A percentile compares a stretch with the other conserved stretches of the same genome.
Conservation (phyloP, 139 green algal genomes). For the Tetradesmus obliquus region DNA sequence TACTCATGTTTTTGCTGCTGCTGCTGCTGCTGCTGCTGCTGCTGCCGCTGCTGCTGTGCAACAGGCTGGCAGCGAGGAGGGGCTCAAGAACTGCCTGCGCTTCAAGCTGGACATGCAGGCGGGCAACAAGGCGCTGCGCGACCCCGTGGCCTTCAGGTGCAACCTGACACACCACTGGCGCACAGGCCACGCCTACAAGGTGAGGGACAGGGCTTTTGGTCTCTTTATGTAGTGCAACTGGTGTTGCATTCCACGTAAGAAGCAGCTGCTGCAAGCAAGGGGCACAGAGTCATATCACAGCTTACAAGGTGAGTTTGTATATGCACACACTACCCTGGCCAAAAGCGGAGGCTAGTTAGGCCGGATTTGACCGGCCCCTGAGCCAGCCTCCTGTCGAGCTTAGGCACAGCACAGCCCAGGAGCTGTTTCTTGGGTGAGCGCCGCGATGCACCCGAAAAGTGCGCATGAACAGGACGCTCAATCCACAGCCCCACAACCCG, state of each 20-base stretch:
- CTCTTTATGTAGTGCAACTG: background rate
- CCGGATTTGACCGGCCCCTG: constrained; percentile 44
- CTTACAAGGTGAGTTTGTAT: too few species aligned
- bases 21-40: background rate
- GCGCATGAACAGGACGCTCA: constrained; percentile 34
- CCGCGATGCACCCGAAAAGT: background rate
- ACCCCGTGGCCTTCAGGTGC: constrained; percentile 96
- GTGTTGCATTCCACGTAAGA: background rate
- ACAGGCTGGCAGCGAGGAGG: constrained; percentile 69
- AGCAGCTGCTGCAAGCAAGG: background rate
- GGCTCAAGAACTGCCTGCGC: constrained; percentile 85
- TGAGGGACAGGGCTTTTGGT: constrained; percentile 30
- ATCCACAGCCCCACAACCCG: constrained; percentile 35
- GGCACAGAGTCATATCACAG: background rate
- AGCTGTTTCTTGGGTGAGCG: constrained; percentile 44
- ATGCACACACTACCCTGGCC: background rate
- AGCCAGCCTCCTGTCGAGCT: constrained; percentile 30
- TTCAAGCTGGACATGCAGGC: constrained; percentile 96
- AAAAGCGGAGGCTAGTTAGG: constrained; percentile 44
- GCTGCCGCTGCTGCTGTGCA: background rate
- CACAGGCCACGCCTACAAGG: constrained; percentile 93
- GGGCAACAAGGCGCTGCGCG: constrained; percentile 89
- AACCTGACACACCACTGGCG: constrained; percentile 94
- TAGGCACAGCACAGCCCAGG: constrained; percentile 34
- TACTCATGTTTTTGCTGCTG: background rate